Conservation (phyloP, 345 rosid genomes). For the Salix koriyanagi region DNA sequence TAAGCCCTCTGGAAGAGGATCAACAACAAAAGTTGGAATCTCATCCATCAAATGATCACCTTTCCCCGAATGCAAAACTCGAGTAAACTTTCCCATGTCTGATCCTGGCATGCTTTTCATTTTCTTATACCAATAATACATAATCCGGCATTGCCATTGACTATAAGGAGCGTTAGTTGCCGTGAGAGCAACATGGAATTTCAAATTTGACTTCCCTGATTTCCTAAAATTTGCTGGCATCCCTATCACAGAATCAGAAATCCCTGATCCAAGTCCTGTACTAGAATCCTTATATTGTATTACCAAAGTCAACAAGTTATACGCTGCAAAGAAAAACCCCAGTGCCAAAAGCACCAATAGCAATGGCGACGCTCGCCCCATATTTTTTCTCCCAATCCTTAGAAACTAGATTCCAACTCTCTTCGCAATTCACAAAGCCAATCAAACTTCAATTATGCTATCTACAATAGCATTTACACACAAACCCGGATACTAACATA, state of each 20-base stretch:
- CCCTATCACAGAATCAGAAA: conserved; percentile 62
- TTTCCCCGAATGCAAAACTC: conserved; percentile 83
- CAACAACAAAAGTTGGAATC: conserved; percentile 80
- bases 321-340: conserved; percentile 71
- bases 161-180: conserved; percentile 85
- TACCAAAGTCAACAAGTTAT: conserved; percentile 60
- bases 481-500: neutral
- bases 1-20: conserved; percentile 89
- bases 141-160: conserved; percentile 94
- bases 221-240: conserved; percentile 54
- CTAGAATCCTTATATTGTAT: conserved; percentile 26
- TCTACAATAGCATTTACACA: conserved; percentile 9
- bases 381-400: conserved; percentile 41
- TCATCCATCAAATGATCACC: conserved; percentile 88
- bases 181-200: conserved; percentile 82
- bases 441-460: conserved; percentile 10
- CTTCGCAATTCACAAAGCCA: conserved; percentile 9
- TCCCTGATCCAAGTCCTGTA: conserved; percentile 26
- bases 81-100: conserved; percentile 91
- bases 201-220: conserved; percentile 33
- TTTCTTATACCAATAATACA: conserved; percentile 94
- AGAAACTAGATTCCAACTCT: conserved; percentile 1
- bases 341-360: conserved; percentile 56
- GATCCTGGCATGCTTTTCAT: conserved; percentile 72
- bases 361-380: conserved; percentile 57